Base-by-base conservation (phyloP, 2,329 filamentous ascomycete species). In the Exutisphaerella laricina region DNA sequence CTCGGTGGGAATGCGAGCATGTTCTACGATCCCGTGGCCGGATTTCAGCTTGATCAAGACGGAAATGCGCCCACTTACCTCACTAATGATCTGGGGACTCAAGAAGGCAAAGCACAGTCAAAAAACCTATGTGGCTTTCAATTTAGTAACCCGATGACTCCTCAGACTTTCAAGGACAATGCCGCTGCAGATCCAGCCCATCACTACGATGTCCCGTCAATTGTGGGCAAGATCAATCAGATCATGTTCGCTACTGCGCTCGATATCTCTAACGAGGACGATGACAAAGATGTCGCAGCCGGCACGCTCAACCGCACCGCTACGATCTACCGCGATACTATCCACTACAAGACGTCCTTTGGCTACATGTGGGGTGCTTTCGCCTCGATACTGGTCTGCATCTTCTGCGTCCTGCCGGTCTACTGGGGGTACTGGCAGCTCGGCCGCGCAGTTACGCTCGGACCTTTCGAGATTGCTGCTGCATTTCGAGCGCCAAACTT, bases 341-440 rank as follows among this genome's bases (percentile, higher is more conserved):
- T 57, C 12, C 54, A 57, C 46, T 65, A 63, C 50, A 39, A 34
- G 2, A 64, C 61, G 0, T 44, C 60, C 20, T 54, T 48, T 23
- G 25, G 13, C 7, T 64, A 58, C 49, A 57, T 64, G 39, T 58
- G 40, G 20, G 61, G 56, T 34, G 62, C 61, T 2, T 49, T 64
- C 3, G 57, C 52, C 14, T 56, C 57, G 9, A 60, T 56, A 8
- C 34, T 65, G 23, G 33, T 58, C 34, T 63, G 59, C n/a, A 48
- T 65, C 3, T 20, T 62, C 22, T 54, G 55, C 45, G 59, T 65
- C 1, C 46, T 62, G 1, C 59, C 61, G n/a, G 56, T 58, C 1
- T 65, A 61, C 53, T 64, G 53, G 53, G 59, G 60, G 12, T 66
- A 58, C 54, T 65, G 61, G 63, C 49, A 64, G 23, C 57, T 65